Evolutionary conservation across 345 rosid genomes (phyloP).

Genomic region (Viola odorata): DNA sequence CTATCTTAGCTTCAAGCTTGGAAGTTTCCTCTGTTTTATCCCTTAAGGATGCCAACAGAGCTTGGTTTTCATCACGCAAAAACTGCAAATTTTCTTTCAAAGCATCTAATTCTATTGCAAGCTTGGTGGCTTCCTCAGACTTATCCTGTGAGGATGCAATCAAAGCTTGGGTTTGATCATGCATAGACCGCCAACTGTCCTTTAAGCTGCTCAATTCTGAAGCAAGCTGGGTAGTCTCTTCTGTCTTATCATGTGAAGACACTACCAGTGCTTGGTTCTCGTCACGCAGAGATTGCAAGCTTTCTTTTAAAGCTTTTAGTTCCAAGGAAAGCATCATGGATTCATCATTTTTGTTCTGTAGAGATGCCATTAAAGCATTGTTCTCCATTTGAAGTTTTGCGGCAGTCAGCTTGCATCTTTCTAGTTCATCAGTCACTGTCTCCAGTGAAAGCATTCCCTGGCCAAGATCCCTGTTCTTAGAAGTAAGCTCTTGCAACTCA

Average conservation of each 20-base stretch:
- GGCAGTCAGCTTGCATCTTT: conserved; percentile 44
- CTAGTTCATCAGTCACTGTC: conserved; percentile 48
- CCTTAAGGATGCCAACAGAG: conserved; percentile 7
- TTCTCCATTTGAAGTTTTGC: conserved; percentile 54
- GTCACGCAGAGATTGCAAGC: conserved; percentile 24
- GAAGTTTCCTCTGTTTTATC: conserved; percentile 11
- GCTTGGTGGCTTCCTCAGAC: conserved; percentile 19
- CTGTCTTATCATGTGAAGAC: conserved; percentile 6
- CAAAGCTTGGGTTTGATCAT: conserved; percentile 17
- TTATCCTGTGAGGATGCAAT: conserved; percentile 6
- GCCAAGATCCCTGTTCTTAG: conserved; percentile 46
- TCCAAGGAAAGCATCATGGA: conserved; percentile 39
- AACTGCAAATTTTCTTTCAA: conserved; percentile 19
- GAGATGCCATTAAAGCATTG: conserved; percentile 38
- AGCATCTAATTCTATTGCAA: conserved; percentile 12
- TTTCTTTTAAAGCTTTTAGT: conserved; percentile 38
- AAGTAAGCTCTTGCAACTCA: conserved; percentile 49
- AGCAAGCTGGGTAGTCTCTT: conserved; percentile 14
- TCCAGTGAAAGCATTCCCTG: conserved; percentile 50
- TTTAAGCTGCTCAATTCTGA: conserved; percentile 16
- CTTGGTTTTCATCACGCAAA: conserved; percentile 15
- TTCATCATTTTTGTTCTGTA: conserved; percentile 52
- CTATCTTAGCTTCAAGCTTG: conserved; percentile 14
- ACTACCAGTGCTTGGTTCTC: conserved; percentile 17
- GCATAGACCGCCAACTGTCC: conserved; percentile 12